Base-by-base conservation (phyloP, 305 asterid genomes). In the Fraxinus platypoda region DNA sequence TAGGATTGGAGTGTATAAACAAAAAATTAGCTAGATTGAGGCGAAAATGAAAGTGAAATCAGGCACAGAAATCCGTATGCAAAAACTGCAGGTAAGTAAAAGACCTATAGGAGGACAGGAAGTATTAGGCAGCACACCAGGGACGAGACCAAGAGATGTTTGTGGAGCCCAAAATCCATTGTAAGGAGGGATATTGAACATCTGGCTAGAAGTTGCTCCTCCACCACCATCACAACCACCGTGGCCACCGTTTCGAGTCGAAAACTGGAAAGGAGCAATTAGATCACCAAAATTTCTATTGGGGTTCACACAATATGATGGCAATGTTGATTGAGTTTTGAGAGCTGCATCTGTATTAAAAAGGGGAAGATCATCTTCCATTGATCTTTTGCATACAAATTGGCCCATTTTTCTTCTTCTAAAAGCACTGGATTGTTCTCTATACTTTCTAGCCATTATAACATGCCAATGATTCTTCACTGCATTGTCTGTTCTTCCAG, bases 401-500 rank as follows among this genome's bases (percentile, higher is more conserved):
- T 90, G 96, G 4, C 92, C 89, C 95, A 91, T 90, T 80, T 90
- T 94, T 70, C 96, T 89, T 82, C 92, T 87, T 17, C 97, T 80
- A 37, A 87, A 90, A 78, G 95, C 91, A 82, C 83, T 90, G 3
- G 98, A 93, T 64, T 93, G 98, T 81, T 95, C 98, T 68, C 99
- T 88, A 75, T 92, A 91, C 64, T 93, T 95, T 25, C 99, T 92
- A 0, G 99, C 99, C 99, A 95, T 95, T 1, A 95, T 88, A 6
- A 95, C 99, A 88, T 95, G 99, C 99, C 99, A 95, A 81, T 94
- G 97, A 68, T 95, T 95, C 87, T 95, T 95, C 3, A 95, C 99
- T 4, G 99, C 97, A 78, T 95, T 95, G 81, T 95, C 99, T 11
- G 98, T 95, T 86, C 99, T 88, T 0, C 99, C 99, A 0, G 99